Base-by-base conservation (phyloP, 306 rosid genomes). In the Malus sieversii region DNA sequence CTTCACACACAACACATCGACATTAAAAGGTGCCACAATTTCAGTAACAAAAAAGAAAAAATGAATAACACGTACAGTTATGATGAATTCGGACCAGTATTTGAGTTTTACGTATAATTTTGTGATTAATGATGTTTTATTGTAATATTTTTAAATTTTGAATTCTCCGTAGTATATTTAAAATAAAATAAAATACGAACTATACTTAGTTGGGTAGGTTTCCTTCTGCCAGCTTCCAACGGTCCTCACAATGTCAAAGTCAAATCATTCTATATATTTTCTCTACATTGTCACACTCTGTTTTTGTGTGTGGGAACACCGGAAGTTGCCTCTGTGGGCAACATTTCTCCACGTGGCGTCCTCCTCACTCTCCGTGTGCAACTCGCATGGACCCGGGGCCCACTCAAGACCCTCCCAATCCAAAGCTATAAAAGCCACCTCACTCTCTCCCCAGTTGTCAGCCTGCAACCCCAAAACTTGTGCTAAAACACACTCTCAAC, bases 61-160 rank as follows among this genome's bases (percentile, higher is more conserved):
- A 35, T 5, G 6, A 35, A 35, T 35, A 35, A 35, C 40, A 35
- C 40, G 40, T 35, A 7, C 40, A 6, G 40, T 35, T 35, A 35
- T 35, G 18, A 4, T 46, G 18, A 46, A 2, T 0, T 46, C 0
- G 2, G 7, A 46, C 18, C 18, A 4, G 19, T 46, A 1, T 1
- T 13, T 14, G 1, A 46, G 16, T 6, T 46, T 0, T 4, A 0
- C 2, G 4, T 0, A 46, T 46, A 4, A 5, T 0, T 46, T 14
- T 46, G 2, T 46, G 2, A 14, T 4, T 4, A 4, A 1, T 4
- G 2, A 14, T 14, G 19, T 0, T 48, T 48, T 48, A 14, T 48
- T 48, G 2, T 48, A 48, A 4, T 48, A 48, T 48, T 14, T 48
- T 14, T 14, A 14, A 1, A 46, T 40, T 40, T 33, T 33, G 0